Conservation (phyloP, 2,329 filamentous ascomycete species). For the Fusarium bactridioides region DNA sequence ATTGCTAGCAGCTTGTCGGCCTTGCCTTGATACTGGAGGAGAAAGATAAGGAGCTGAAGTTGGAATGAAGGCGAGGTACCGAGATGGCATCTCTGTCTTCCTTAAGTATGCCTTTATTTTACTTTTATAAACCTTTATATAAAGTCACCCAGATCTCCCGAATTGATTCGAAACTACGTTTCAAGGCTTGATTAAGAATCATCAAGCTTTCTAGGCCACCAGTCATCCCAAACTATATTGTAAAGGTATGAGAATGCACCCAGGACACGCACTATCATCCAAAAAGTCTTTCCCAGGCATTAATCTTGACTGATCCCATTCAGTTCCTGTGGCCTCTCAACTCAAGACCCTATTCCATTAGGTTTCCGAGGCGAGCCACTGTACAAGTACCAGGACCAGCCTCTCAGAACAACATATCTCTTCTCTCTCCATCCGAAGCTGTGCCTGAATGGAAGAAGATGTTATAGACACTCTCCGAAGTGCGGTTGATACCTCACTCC, state of each 20-base stretch:
- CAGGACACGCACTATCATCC: neutral
- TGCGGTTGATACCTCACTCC: too few species aligned
- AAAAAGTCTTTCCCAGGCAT: neutral
- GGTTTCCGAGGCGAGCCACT: neutral
- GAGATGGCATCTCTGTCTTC: accelerated
- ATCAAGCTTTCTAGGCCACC: neutral
- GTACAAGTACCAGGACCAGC: neutral
- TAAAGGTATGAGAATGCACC: accelerated
- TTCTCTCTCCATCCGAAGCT: neutral
- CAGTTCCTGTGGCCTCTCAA: neutral
- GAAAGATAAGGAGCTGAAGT: neutral
- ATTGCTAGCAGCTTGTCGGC: neutral
- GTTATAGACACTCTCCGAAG: neutral
- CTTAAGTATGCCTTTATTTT: neutral
- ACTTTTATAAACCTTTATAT: neutral
- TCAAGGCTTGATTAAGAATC: neutral
- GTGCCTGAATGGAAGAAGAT: neutral
- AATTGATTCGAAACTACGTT: neutral
- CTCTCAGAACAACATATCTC: neutral
- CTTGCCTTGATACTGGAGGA: neutral
- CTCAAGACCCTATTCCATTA: neutral
- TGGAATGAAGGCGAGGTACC: neutral
- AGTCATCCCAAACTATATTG: neutral
- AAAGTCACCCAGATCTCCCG: neutral
- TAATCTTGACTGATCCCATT: neutral